Conservation (phyloP, 129 eudicot genomes). For the Apium graveolens region DNA sequence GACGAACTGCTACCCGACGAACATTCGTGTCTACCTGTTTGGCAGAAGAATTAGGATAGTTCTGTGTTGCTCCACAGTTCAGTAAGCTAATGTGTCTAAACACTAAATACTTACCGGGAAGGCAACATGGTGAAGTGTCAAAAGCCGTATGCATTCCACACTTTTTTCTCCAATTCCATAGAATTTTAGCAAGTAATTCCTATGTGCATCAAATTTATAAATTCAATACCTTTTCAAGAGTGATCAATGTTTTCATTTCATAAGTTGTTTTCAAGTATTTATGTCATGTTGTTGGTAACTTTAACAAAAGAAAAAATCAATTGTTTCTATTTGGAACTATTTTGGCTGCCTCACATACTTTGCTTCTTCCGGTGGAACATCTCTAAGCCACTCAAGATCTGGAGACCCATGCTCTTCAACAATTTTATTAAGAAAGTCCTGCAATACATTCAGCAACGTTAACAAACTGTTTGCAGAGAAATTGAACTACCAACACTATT, state of each 20-base stretch:
- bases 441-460: background rate
- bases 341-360: constrained; percentile 38
- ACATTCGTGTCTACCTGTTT: constrained; percentile 77
- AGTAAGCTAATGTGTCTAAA: background rate
- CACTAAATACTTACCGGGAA: constrained; percentile 65
- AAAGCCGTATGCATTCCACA: constrained; percentile 75
- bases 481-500: background rate
- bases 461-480: background rate
- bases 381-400: constrained; percentile 86
- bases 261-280: background rate
- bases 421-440: constrained; percentile 55
- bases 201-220: constrained; percentile 20
- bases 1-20: constrained; percentile 67
- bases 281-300: background rate
- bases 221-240: background rate
- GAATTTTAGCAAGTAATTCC: constrained; percentile 70
- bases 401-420: constrained; percentile 51
- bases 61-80: background rate
- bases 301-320: background rate
- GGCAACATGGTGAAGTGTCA: constrained; percentile 65
- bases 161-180: constrained; percentile 76
- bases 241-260: background rate
- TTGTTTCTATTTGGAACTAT: background rate
- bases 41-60: background rate
- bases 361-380: constrained; percentile 57